A percentile compares a stretch with the other conserved stretches of the same genome.
Conservation (phyloP, 371 early-diverging fungal species). For the Umbelopsis sp. region DNA sequence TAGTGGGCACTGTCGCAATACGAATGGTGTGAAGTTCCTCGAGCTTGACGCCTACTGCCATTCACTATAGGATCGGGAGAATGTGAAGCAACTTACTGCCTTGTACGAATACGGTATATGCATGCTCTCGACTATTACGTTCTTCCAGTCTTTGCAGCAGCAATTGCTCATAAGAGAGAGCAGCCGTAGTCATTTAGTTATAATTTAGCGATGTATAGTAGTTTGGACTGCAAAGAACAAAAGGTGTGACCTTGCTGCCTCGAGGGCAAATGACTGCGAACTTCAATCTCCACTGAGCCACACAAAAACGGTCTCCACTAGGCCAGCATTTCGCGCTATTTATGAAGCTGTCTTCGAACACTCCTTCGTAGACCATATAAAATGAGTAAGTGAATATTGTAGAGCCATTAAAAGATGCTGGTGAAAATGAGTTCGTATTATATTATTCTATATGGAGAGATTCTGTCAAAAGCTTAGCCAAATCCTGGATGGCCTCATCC, state of each 20-base stretch:
- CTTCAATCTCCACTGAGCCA: no score
- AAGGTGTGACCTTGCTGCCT: background rate
- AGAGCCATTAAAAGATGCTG: no score
- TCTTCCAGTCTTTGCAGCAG: conserved; percentile 15
- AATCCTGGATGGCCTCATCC: conserved; percentile 45
- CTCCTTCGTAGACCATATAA: no score
- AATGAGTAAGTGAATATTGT: no score
- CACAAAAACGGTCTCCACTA: no score
- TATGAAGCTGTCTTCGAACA: no score
- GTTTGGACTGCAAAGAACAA: background rate
- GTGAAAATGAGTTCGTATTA: no score
- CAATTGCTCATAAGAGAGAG: conserved; percentile 5
- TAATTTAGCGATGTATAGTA: background rate
- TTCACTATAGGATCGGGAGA: no score
- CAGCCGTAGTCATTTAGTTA: background rate
- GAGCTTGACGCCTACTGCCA: no score
- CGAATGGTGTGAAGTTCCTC: no score
- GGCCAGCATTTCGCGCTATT: no score
- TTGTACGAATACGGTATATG: conserved; percentile 10
- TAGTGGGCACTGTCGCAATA: no score
- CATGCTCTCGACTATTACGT: conserved; percentile 15
- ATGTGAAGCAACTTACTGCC: conserved; percentile 14
- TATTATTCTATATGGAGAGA: background rate
- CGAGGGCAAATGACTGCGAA: background rate
- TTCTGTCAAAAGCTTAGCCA: conserved; percentile 26